Evolutionary conservation across 2,329 filamentous ascomycete species (phyloP).

Genomic region (Exophiala bonariae): DNA sequence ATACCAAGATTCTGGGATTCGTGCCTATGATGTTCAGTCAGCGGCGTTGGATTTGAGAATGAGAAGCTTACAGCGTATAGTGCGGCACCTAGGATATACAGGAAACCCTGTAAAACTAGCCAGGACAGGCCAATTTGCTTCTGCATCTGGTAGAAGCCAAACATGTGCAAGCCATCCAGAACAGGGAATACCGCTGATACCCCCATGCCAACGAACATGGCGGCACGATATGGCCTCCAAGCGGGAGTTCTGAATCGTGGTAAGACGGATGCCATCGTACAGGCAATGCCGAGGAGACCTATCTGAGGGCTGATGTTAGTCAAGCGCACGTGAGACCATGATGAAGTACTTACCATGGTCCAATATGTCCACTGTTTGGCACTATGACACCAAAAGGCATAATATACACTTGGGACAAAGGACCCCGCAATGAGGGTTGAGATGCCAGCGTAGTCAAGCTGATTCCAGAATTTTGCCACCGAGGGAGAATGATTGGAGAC

Average conservation of each 20-base stretch:
- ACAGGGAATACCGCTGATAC: conserved; percentile 81
- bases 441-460: conserved; percentile 93
- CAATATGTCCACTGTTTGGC: conserved; percentile 70
- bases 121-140: conserved; percentile 77
- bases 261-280: conserved; percentile 72
- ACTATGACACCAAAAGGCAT: conserved; percentile 75
- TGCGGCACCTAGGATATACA: conserved; percentile 83
- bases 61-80: conserved; percentile 73
- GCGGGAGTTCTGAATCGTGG: conserved; percentile 80
- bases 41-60: conserved; percentile 11
- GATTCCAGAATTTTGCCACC: conserved; percentile 83
- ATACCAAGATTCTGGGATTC: conserved; percentile 77
- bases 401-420: conserved; percentile 85
- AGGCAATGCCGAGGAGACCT: conserved; percentile 71
- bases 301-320: conserved; percentile 59
- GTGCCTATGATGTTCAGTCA: conserved; percentile 49
- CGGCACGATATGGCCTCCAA: conserved; percentile 80
- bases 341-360: conserved; percentile 60
- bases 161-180: conserved; percentile 69
- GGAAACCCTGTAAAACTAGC: conserved; percentile 73
- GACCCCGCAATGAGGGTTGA: conserved; percentile 88
- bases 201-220: conserved; percentile 88
- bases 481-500: conserved; percentile 78
- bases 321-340: background rate
- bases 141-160: conserved; percentile 66